Percentiles rank a stretch among this genome's conserved stretches.
phyloP scores from a whole-genome alignment of 1,284 basidiomycete species.

The Naganishia liquefaciens region DNA sequence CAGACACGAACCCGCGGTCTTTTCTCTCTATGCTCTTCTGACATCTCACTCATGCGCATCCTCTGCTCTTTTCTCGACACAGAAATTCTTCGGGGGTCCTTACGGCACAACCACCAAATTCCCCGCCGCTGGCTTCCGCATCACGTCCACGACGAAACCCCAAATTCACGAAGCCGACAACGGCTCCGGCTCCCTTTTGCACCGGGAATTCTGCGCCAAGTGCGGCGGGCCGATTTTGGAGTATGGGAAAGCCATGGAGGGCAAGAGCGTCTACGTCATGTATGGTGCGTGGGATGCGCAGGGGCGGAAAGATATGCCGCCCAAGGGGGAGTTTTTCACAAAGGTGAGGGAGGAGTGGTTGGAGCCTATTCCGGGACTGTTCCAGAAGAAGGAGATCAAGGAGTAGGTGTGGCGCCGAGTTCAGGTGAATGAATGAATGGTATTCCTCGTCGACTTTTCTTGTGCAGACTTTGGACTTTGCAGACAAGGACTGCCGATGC shows the following conservation, averaged over 20 bases:
- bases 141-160: background rate
- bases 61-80: background rate
- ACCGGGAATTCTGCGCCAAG: constrained; percentile 22
- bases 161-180: constrained; percentile 24
- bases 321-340: constrained; percentile 25
- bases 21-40: background rate
- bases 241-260: constrained; percentile 3
- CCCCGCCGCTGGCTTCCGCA: constrained; percentile 14
- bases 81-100: constrained; percentile 23
- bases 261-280: constrained; percentile 10
- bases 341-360: constrained; percentile 19
- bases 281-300: constrained; percentile 20
- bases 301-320: constrained; percentile 11
- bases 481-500: no score
- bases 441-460: no score
- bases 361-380: constrained; percentile 30
- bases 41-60: background rate
- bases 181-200: constrained; percentile 16
- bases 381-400: constrained; percentile 27
- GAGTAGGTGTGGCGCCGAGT: constrained; percentile 9
- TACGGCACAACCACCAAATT: constrained; percentile 23
- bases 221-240: constrained; percentile 18
- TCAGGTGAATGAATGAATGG: no score
- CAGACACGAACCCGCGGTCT: background rate
- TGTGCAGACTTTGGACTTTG: no score